These are phyloP conservation scores for Botrytis pseudocinerea DNA, from an alignment of 2,329 filamentous ascomycete genomes.

Conservation along the genomic window DNA sequence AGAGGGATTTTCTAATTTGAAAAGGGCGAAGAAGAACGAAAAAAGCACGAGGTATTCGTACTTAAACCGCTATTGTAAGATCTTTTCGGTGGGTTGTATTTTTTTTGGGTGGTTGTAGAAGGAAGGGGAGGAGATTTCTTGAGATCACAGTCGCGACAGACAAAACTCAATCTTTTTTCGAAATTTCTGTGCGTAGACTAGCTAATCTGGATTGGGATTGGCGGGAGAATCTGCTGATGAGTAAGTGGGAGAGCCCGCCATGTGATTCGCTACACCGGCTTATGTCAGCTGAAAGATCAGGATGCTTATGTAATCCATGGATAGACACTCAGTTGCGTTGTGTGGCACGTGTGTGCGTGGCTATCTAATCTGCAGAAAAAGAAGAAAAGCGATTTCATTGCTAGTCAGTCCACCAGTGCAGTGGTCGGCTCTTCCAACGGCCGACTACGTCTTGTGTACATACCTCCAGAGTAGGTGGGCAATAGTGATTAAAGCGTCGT, in stretches of 20 bases:
- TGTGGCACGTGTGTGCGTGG: too few species aligned
- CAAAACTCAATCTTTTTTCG: conserved; percentile 23
- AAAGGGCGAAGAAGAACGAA: conserved; percentile 42
- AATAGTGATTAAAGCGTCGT: too few species aligned
- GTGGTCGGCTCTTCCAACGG: too few species aligned
- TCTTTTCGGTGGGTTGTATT: conserved; percentile 27
- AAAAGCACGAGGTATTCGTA: conserved; percentile 41
- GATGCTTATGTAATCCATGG: not conserved
- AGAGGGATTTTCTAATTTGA: conserved; percentile 39
- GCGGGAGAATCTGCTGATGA: not conserved
- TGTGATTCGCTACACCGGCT: not conserved
- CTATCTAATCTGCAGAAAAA: not conserved
- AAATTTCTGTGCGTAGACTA: conserved; percentile 26
- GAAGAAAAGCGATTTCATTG: too few species aligned
- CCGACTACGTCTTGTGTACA: too few species aligned
- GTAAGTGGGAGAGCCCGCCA: not conserved
- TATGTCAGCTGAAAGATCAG: not conserved
- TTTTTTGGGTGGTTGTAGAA: conserved; percentile 27
- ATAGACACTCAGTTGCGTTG: too few species aligned
- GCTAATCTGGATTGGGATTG: not conserved
- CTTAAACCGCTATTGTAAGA: conserved; percentile 38
- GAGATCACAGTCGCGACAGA: conserved; percentile 28
- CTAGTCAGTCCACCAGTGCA: too few species aligned
- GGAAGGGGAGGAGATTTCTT: conserved; percentile 25
- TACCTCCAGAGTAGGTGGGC: too few species aligned